Base-by-base conservation (phyloP, 1,139 yeast genomes). In the Meyerozyma athensensis region DNA sequence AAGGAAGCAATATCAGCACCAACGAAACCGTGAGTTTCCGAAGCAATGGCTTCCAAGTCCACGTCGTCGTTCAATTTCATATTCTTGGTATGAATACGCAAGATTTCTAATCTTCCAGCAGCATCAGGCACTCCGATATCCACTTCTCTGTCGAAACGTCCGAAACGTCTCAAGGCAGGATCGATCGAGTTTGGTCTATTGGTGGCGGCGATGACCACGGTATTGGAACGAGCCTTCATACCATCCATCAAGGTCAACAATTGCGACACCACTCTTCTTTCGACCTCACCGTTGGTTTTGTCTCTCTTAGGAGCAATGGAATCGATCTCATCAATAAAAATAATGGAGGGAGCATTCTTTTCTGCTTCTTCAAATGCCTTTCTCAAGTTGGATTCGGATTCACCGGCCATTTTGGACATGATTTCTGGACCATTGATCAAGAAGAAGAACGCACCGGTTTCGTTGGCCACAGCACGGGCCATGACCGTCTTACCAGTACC, bases 401-500 rank as follows among this genome's bases (percentile, higher is more conserved):
- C 99, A 72, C 99, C 99, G 35, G 99, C 98, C 99, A 92, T 92
- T 70, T 92, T 92, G 40, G 97, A 89, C 98, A 92, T 92, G 59
- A 92, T 95, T 68, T 92, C 98, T n/a, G 99, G 99, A 64, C 98
- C 99, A 61, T 92, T 92, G 61, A 92, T 92, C 58, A 92, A 77
- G 63, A 92, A 92, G 79, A 92, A 92, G 63, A 92, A 92, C 1
- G 98, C 99, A 56, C 98, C 98, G 20, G 98, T 92, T 67, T 92
- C 99, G 55, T 92, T 92, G 36, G 99, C 99, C 39, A 92, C 98
- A 8, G 98, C 99, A 61, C 98, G 81, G 3, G 99, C 99, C 96
- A 92, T 90, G 50, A 92, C 75, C n/a, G 97, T 89, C 65, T 89
- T 89, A 81, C 97, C 97, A 16, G 97, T 89, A 76, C 97, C 97